Percentiles rank a stretch among this genome's conserved stretches.
phyloP scores from a whole-genome alignment of 192 early-diverging fungal genomes.

The Coemansia javaensis region DNA sequence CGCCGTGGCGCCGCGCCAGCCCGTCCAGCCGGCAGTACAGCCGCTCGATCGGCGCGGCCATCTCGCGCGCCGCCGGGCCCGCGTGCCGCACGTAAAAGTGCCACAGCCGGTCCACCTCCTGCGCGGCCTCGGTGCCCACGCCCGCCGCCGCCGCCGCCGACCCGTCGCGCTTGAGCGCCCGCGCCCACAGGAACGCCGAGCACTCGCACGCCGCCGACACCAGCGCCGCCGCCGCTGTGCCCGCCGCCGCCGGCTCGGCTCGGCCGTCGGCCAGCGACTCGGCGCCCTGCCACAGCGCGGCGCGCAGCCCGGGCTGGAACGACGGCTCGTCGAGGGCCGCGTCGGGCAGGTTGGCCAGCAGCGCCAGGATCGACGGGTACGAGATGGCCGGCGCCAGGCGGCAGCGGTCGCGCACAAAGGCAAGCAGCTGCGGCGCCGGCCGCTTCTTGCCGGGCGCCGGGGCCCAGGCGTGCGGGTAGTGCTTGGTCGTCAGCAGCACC shows the following conservation, averaged over 20 bases:
- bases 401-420: constrained; percentile 63
- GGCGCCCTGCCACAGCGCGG: constrained; percentile 42
- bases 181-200: constrained; percentile 42
- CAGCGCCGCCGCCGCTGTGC: constrained; percentile 32
- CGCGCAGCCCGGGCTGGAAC: constrained; percentile 22
- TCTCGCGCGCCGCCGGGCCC: constrained; percentile 19
- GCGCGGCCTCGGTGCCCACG: constrained; percentile 29
- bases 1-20: constrained; percentile 20
- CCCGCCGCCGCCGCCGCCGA: neutral
- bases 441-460: constrained; percentile 19
- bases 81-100: constrained; percentile 42
- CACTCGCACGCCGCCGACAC: constrained; percentile 41
- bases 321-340: constrained; percentile 15
- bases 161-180: constrained; percentile 19
- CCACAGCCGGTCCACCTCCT: constrained; percentile 43
- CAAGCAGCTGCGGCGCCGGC: constrained; percentile 58
- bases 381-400: constrained; percentile 61
- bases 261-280: neutral
- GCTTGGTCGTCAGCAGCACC: constrained; percentile 69
- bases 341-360: constrained; percentile 63
- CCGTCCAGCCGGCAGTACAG: constrained; percentile 32
- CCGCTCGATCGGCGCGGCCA: constrained; percentile 30
- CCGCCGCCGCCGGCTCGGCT: too few relatives aligned
- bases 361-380: constrained; percentile 73
- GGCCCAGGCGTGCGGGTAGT: constrained; percentile 60